Evolutionary conservation across 495 filamentous ascomycete genomes (phyloP).

Genomic region (Hypoxylon lienhwacheense): DNA sequence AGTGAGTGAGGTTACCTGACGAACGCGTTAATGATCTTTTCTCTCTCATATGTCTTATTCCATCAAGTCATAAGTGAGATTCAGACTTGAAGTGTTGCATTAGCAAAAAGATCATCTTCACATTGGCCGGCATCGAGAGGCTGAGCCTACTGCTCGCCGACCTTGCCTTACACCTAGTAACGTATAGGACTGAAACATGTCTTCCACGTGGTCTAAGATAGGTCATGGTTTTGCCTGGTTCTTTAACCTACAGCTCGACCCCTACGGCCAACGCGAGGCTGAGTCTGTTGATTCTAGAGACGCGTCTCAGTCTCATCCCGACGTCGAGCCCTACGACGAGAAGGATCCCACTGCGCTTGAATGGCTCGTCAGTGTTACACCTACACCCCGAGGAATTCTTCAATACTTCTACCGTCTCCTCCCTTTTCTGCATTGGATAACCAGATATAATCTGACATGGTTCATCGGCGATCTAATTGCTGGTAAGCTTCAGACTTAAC

Average conservation of each 20-base stretch:
- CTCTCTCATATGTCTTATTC: constrained; percentile 2
- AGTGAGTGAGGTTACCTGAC: too few relatives aligned
- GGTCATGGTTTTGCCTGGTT: constrained; percentile 33
- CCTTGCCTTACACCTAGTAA: neutral
- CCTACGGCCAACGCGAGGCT: constrained; percentile 23
- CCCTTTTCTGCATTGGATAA: constrained; percentile 55
- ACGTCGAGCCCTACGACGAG: constrained; percentile 29
- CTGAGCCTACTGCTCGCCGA: too few relatives aligned
- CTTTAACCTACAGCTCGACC: constrained; percentile 31
- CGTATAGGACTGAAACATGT: constrained; percentile 27
- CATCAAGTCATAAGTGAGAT: neutral
- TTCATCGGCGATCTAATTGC: constrained; percentile 53
- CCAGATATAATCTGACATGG: constrained; percentile 56
- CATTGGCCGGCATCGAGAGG: too few relatives aligned
- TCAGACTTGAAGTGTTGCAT: constrained; percentile 2
- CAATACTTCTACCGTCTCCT: constrained; percentile 34
- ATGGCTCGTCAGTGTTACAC: constrained; percentile 27
- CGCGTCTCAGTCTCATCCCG: constrained; percentile 25
- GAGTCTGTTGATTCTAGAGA: constrained; percentile 19
- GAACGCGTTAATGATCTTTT: constrained; percentile 10
- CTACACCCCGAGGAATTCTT: constrained; percentile 21
- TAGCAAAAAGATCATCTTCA: too few relatives aligned
- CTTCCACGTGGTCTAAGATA: constrained; percentile 21
- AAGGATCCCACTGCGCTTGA: constrained; percentile 20
- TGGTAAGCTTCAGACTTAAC: constrained; percentile 35